phyloP scores from a whole-genome alignment of 352 stramenopile species.

The Globisporangium emineosum region DNA sequence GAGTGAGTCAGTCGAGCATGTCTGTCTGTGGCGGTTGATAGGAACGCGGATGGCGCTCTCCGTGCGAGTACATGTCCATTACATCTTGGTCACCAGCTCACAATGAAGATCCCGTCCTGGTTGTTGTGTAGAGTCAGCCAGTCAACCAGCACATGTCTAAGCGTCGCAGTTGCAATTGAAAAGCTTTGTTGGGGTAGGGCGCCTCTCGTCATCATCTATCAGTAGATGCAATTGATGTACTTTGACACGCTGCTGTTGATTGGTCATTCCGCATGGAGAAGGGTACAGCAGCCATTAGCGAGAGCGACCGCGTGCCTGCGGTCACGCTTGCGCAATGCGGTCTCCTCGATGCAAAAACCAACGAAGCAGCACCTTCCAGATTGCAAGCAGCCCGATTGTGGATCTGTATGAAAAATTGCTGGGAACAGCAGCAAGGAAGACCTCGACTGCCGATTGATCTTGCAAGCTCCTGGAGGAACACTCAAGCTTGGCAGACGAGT shows the following conservation, averaged over 20 bases:
- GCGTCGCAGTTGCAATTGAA: slow-evolving; percentile 5
- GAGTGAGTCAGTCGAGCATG: too few species aligned
- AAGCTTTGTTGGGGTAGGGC: background rate
- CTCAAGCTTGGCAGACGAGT: too few species aligned
- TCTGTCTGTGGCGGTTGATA: background rate
- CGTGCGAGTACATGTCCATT: background rate
- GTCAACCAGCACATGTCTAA: background rate
- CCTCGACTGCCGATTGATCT: too few species aligned
- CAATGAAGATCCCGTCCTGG: background rate
- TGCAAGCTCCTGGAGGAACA: too few species aligned
- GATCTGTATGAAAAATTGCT: too few species aligned
- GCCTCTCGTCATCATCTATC: too few species aligned
- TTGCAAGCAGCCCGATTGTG: too few species aligned
- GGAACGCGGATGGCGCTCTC: background rate
- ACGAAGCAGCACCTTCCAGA: too few species aligned
- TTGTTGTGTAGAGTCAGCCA: background rate
- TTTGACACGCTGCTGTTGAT: too few species aligned
- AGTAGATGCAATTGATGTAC: too few species aligned
- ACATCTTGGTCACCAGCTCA: background rate
- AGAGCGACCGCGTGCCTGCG: slow-evolving; percentile 9
- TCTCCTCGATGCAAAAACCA: slow-evolving; percentile 48
- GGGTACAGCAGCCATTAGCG: background rate
- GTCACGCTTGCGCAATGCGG: slow-evolving; percentile 43
- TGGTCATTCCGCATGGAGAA: slow-evolving; percentile 1
- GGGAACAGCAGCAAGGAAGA: too few species aligned